Base-by-base conservation (phyloP, 306 rosid genomes). In the Hippophae gyantsensis region DNA sequence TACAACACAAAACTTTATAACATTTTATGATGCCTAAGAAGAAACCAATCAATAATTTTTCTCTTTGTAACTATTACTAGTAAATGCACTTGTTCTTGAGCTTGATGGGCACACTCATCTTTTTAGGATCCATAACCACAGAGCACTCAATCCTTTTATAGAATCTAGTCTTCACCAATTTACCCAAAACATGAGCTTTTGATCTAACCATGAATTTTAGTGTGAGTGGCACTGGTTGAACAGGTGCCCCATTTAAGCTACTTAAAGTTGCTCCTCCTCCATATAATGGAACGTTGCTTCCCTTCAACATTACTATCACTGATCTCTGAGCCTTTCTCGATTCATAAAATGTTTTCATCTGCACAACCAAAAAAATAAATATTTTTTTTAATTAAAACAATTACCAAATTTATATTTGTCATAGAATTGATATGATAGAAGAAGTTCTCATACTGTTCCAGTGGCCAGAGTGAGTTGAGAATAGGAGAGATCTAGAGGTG, bases 91-190 rank as follows among this genome's bases (percentile, higher is more conserved):
- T 79, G 69, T 71, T 81, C 25, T 58, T 61, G 41, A 92, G 81
- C 6, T 83, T 49, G 59, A 87, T 71, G 61, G 89, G 64, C 45
- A 18, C 13, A 54, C 69, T 85, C 92, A 92, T 85, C 60, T 78
- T 81, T 61, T 79, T 83, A 6, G 95, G 84, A 65, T 87, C 93
- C 84, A 87, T 72, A 11, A 69, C 60, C 27, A 92, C 69, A 0
- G 54, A 61, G 72, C 98, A 92, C 18, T 75, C 78, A 10, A 85
- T 73, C 65, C 74, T 85, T 76, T 68, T 80, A 68, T 69, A 63
- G 81, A 92, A 92, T 76, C 72, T 92, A 3, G 89, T 92, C 64
- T 86, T 85, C 60, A 92, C 96, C 70, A 87, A 48, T 56, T 73
- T 67, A 2, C 98, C 96, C 82, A 92, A 66, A 11, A 87, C 96